Base-by-base conservation (phyloP, 331 rosid species). In the Quercus lobata region DNA sequence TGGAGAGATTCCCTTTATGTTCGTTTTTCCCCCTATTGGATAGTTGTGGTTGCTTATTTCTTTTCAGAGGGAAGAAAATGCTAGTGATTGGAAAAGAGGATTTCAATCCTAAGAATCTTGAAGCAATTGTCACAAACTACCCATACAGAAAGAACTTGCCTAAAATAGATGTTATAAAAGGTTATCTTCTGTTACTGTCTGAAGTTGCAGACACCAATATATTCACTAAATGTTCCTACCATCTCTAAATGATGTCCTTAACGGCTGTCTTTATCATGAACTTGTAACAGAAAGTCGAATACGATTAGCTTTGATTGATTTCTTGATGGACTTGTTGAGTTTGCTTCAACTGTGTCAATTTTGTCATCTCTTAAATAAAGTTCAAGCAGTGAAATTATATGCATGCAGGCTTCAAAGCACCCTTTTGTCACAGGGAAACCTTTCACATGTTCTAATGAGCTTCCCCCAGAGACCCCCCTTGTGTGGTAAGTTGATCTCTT, bases 311-410 rank as follows among this genome's bases (percentile, higher is more conserved):
- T 92, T 96, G 79, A 84, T 96, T 88, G 99, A 96, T 87, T 96
- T 96, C 80, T 82, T 93, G 82, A 90, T 89, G 99, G 99, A 44
- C 97, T 96, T 30, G 95, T 96, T 79, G 98, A 96, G 83, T 90
- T 96, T 66, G 46, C 49, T 49, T 57, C 62, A 49, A 34, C 73
- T 77, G 4, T 60, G 63, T 68, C 18, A 54, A 15, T 69, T 76
- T 41, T 60, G 52, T 72, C 21, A 76, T 73, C 11, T 69, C 46
- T 34, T 70, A 76, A 58, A 74, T 75, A 69, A 81, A 84, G 57
- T 71, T 80, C 69, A 54, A 55, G 69, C 71, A 37, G 37, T 57
- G n/a, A 79, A 77, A 77, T 86, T 89, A 44, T 27, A 1, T 27
- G 29, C 29, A 27, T 27, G 29, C 29, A 27, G 29, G 29, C 29